Evolutionary conservation across 306 rosid genomes (phyloP).

Genomic region (Sicyos edulis): DNA sequence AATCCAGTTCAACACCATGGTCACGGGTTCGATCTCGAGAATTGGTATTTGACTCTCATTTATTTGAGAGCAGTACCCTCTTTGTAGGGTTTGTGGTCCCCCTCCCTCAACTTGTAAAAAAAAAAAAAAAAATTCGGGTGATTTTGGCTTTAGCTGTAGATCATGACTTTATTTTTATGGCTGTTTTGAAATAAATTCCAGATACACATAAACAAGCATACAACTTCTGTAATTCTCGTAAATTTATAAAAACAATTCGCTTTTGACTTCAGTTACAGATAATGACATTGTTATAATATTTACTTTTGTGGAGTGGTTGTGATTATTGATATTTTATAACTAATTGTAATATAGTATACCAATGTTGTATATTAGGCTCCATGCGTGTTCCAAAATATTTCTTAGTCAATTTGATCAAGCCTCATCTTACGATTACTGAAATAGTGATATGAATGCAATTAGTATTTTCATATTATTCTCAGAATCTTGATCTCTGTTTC

Average conservation of each 20-base stretch:
- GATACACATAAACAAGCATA: not conserved
- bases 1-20: no score
- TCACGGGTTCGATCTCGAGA: no score
- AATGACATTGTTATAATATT: not conserved
- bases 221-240: not conserved
- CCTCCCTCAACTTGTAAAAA: no score
- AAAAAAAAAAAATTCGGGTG: not conserved
- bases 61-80: no score
- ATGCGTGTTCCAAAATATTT: no score
- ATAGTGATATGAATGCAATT: constrained; percentile 27
- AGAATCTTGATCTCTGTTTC: constrained; percentile 9
- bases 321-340: not conserved
- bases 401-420: not conserved
- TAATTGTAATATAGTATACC: not conserved
- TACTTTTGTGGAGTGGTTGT: not conserved
- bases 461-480: not conserved
- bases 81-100: no score
- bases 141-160: not conserved
- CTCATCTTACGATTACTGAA: constrained; percentile 36
- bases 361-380: no score
- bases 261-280: no score
- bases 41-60: no score
- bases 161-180: not conserved
- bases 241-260: not conserved
- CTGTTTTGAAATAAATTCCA: not conserved